Conservation (phyloP, 139 green algal genomes). For the Zygnema cylindricum region DNA sequence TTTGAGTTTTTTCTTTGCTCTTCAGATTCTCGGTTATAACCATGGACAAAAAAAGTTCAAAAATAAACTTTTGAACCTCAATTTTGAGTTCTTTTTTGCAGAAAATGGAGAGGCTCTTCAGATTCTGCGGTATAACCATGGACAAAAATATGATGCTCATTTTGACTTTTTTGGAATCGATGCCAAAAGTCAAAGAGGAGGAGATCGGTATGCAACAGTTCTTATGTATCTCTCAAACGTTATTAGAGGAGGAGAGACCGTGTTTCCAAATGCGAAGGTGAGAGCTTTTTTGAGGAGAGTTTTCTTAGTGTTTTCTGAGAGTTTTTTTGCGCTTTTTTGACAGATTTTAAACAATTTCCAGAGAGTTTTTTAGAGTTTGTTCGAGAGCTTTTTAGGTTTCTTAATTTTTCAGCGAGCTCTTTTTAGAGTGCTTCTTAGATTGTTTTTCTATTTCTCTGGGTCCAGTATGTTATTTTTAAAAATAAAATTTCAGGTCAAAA, state of each 20-base stretch:
- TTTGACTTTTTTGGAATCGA: slow-evolving; percentile 84
- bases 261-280: slow-evolving; percentile 56
- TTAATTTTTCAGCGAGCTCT: neutral
- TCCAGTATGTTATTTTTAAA: neutral
- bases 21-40: too few species aligned
- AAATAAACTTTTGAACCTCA: too few species aligned
- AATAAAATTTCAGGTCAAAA: too few species aligned
- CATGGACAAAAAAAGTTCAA: too few species aligned
- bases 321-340: too few species aligned
- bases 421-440: neutral
- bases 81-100: neutral
- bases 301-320: too few species aligned
- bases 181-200: slow-evolving; percentile 73
- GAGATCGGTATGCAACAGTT: slow-evolving; percentile 80
- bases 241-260: slow-evolving; percentile 65
- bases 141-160: slow-evolving; percentile 87
- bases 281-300: neutral
- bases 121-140: slow-evolving; percentile 81
- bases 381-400: too few species aligned
- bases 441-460: neutral
- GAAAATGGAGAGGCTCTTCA: slow-evolving; percentile 78
- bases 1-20: too few species aligned
- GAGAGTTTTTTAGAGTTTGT: too few species aligned
- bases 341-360: too few species aligned
- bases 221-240: slow-evolving; percentile 81